Evolutionary conservation across 192 early-diverging fungal genomes (phyloP).

Genomic region (Coemansia erecta): DNA sequence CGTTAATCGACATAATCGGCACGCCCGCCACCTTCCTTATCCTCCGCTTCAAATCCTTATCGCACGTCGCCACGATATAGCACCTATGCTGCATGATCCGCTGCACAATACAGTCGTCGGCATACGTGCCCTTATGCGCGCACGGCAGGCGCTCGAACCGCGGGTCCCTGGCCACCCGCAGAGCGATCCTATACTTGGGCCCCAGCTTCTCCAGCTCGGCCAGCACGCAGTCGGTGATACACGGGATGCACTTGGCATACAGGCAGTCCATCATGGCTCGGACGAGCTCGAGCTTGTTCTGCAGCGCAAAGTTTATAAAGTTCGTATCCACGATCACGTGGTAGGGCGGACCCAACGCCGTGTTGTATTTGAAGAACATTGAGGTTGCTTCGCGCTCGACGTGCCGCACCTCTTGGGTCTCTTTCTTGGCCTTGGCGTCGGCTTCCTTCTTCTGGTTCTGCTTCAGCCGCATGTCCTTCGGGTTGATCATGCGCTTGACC

Average conservation of each 20-base stretch:
- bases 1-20: constrained; percentile 94
- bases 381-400: constrained; percentile 32
- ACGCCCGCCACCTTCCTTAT: constrained; percentile 96
- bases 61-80: constrained; percentile 98
- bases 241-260: constrained; percentile 96
- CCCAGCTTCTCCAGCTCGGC: constrained; percentile 99
- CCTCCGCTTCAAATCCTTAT: constrained; percentile 91
- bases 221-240: constrained; percentile 98
- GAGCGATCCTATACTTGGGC: constrained; percentile 90
- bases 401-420: constrained; percentile 8
- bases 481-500: constrained; percentile 89
- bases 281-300: constrained; percentile 96
- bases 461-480: constrained; percentile 87
- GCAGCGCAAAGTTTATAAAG: constrained; percentile 99
- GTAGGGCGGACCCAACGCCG: constrained; percentile 93
- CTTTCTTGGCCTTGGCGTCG: constrained; percentile 6
- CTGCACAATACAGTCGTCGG: constrained; percentile 97
- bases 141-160: constrained; percentile 94
- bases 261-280: constrained; percentile 99
- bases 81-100: constrained; percentile 91
- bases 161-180: constrained; percentile 93
- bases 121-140: constrained; percentile 97
- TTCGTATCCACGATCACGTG: constrained; percentile 97
- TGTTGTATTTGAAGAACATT: constrained; percentile 97
- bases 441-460: constrained; percentile 51